phyloP scores from a whole-genome alignment of 2,329 filamentous ascomycete species.

The Byssochlamys sp. region DNA sequence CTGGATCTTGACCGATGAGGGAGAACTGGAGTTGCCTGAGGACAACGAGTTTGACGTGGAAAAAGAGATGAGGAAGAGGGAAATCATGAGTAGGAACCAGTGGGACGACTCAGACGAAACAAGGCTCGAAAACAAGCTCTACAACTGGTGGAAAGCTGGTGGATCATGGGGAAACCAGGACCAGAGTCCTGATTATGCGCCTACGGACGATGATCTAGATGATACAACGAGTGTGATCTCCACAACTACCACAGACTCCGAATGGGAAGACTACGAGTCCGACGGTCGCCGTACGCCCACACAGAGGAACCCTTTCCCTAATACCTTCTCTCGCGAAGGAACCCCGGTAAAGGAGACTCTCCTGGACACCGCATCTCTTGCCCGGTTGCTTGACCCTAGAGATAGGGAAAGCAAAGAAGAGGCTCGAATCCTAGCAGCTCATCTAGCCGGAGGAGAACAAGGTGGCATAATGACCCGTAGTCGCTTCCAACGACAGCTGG shows the following conservation, averaged over 20 bases:
- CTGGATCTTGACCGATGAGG: constrained; percentile 45
- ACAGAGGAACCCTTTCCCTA: constrained; percentile 48
- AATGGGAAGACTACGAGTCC: constrained; percentile 39
- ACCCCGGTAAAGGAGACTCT: constrained; percentile 54
- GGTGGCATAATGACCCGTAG: constrained; percentile 71
- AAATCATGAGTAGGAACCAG: constrained; percentile 35
- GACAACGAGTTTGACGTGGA: constrained; percentile 70
- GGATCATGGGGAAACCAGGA: constrained; percentile 80
- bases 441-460: constrained; percentile 50
- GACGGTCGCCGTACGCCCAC: constrained; percentile 63
- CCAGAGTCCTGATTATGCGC: constrained; percentile 66
- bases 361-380: constrained; percentile 60
- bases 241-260: constrained; percentile 41
- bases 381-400: constrained; percentile 69
- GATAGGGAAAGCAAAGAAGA: constrained; percentile 70
- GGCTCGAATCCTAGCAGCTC: constrained; percentile 69
- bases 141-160: constrained; percentile 73
- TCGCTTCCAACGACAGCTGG: constrained; percentile 58
- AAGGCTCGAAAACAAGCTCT: constrained; percentile 63
- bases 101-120: constrained; percentile 48
- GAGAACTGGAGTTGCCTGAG: constrained; percentile 46
- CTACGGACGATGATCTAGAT: constrained; percentile 47
- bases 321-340: constrained; percentile 34
- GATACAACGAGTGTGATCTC: constrained; percentile 78
- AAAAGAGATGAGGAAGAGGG: constrained; percentile 59